phyloP scores from a whole-genome alignment of 202 grass and related monocot species.

The Carex arenaria region DNA sequence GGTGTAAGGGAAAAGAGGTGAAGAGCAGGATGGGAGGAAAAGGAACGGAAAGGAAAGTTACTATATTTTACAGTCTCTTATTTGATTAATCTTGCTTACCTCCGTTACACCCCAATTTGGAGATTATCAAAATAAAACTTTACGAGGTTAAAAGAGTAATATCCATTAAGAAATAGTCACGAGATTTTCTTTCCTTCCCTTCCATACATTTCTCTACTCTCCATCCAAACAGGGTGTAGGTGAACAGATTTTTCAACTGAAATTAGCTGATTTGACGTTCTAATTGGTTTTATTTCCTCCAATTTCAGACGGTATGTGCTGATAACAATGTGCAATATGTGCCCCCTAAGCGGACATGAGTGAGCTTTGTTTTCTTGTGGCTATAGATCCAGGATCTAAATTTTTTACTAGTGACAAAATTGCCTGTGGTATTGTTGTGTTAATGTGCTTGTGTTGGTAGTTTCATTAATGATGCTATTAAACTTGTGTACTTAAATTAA shows the following conservation, averaged over 20 bases:
- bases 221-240: too few relatives aligned
- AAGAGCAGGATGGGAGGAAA: too few relatives aligned
- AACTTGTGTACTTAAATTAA: neutral
- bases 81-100: too few relatives aligned
- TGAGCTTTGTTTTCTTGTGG: neutral
- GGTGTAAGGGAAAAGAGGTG: too few relatives aligned
- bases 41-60: too few relatives aligned
- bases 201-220: too few relatives aligned
- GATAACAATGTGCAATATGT: conserved; percentile 83
- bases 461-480: neutral
- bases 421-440: neutral
- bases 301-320: conserved; percentile 58
- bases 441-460: neutral
- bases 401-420: neutral
- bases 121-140: too few relatives aligned
- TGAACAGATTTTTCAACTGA: neutral
- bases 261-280: neutral
- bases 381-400: neutral
- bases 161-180: too few relatives aligned
- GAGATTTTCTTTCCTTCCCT: too few relatives aligned
- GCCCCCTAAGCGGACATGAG: conserved; percentile 62
- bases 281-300: conserved; percentile 10
- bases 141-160: too few relatives aligned
- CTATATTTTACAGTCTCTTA: too few relatives aligned
- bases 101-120: too few relatives aligned